These are phyloP conservation scores for Massarina eburnea DNA, from an alignment of 2,329 filamentous ascomycete species.

Conservation along the genomic window DNA sequence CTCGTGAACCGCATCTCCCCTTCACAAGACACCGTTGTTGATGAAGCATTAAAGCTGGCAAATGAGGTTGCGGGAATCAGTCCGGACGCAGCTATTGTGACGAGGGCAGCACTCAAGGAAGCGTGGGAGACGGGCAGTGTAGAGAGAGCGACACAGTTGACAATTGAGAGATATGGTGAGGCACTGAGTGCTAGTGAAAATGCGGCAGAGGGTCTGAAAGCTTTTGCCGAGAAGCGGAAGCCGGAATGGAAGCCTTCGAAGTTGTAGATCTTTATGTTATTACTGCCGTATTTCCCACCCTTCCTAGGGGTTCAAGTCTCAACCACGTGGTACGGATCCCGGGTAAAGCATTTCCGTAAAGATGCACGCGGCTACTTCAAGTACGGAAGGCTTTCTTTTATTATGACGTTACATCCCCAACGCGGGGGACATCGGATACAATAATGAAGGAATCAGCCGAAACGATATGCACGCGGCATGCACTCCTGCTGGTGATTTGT, in stretches of 20 bases:
- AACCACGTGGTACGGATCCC: too few species aligned
- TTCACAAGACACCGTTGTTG: constrained; percentile 36
- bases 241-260: constrained; percentile 55
- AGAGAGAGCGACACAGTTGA: constrained; percentile 45
- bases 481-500: too few species aligned
- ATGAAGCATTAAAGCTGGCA: constrained; percentile 41
- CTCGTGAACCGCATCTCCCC: constrained; percentile 46
- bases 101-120: constrained; percentile 36
- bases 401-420: too few species aligned
- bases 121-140: constrained; percentile 39
- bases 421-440: too few species aligned
- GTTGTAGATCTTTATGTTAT: constrained; percentile 33
- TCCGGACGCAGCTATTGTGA: constrained; percentile 43
- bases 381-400: too few species aligned
- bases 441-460: too few species aligned
- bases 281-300: background rate
- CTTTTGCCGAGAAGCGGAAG: constrained; percentile 55
- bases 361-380: too few species aligned
- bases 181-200: constrained; percentile 50
- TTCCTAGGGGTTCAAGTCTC: background rate
- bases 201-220: constrained; percentile 52
- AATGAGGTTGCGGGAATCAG: constrained; percentile 38
- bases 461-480: too few species aligned
- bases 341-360: too few species aligned
- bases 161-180: constrained; percentile 46